Evolutionary conservation across 2,329 filamentous ascomycete species (phyloP), one percentile per base, ranked within the genome.

Genomic region (Monosporascus sp.): DNA sequence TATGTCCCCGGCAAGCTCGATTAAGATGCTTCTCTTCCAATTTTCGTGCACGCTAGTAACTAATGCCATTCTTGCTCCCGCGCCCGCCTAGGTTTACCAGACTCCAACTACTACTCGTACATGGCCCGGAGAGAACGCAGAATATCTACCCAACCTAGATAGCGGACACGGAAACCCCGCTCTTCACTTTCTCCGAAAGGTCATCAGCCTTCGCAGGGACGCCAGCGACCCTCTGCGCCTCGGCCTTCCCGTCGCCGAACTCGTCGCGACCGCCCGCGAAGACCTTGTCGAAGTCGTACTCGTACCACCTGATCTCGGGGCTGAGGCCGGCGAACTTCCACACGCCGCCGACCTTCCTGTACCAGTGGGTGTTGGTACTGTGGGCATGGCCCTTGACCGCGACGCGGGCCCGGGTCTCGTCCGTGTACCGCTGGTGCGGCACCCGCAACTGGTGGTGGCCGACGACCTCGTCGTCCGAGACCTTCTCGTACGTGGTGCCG

Each of bases 361-460:
- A 85, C 69, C 76, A 81, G 67, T 82, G 78, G 54, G 75, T 76
- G 65, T 81, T 81, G 60, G 76, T 77, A 52, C 75, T 76, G 70
- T 85, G 81, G 17, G 76, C 79, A 62, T 85, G 82, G 55, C 82
- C 82, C 70, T 84, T 84, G 64, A 81, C 73, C 51, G 73, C 73
- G 38, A 85, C 79, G 24, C 71, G 66, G 48, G 68, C 60, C 53
- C 77, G 62, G 37, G 68, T 73, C n/a, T 65, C 70, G 59, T 81
- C 79, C 3, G 74, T 78, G 70, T 84, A 85, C 49, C 79, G 74
- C 70, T 85, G 81, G 63, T 86, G 82, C 3, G 82, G 80, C 37
- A 83, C 82, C 43, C 82, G 79, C 48, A 85, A 69, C 70, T 85
- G 82, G 68, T 84, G 80, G 63, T 79, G 74, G n/a, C 81, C 82